Percentiles rank a stretch among this genome's conserved stretches.
phyloP scores from a whole-genome alignment of 495 filamentous ascomycete species.

The Podospora comata region DNA sequence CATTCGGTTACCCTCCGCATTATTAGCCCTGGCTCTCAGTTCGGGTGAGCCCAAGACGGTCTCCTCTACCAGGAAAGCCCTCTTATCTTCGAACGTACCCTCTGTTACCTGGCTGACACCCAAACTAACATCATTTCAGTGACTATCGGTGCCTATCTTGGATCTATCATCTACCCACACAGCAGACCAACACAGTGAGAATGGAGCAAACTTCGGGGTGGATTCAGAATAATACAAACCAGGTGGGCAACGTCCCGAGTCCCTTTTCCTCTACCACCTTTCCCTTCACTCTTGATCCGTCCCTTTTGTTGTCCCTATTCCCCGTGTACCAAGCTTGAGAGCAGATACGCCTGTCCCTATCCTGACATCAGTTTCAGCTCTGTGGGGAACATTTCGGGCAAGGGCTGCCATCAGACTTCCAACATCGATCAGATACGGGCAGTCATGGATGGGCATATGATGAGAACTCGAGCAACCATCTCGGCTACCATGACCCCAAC shows the following conservation, averaged over 20 bases:
- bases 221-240: not conserved
- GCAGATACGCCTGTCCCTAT: not conserved
- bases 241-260: not conserved
- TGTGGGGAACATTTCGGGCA: not conserved
- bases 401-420: not conserved
- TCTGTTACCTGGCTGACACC: not conserved
- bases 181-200: not conserved
- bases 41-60: not conserved
- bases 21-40: not conserved
- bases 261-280: not conserved
- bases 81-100: not conserved
- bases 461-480: not conserved
- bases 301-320: not conserved
- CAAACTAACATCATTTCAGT: not conserved
- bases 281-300: not conserved
- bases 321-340: not conserved
- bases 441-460: not conserved
- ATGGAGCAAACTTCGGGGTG: not conserved
- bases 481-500: not conserved
- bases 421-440: not conserved
- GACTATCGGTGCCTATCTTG: not conserved
- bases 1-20: not conserved
- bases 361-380: not conserved
- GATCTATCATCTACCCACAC: too few relatives aligned
- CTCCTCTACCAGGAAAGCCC: not conserved